Base-by-base conservation (phyloP, 2,329 filamentous ascomycete species). In the Drechslerella dactyloides region DNA sequence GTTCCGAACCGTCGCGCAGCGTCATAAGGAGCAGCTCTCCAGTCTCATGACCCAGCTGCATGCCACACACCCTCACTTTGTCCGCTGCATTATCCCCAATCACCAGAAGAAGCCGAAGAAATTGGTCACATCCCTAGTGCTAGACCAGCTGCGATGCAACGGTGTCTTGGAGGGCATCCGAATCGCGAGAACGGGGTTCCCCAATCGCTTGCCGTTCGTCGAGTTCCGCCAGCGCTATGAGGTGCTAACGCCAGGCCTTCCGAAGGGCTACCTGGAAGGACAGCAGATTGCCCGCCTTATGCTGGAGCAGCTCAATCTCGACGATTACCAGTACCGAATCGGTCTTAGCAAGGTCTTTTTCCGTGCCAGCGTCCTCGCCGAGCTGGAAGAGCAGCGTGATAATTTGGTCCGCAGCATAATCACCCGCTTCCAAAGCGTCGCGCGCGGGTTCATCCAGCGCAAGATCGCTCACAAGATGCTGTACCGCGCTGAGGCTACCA, bases 121-220 rank as follows among this genome's bases (percentile, higher is more conserved):
- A 78, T 91, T 97, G 80, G 90, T 90, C 78, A 91, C 90, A 1
- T 86, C 92, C 1, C 85, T 99, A n/a, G 96, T 99, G 1, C 84
- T 99, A 4, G 94, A 99, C 77, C 96, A 99, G 79, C 83, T 99
- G n/a, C 88, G 94, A 58, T 99, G 94, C 81, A 99, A 99, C 79
- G 94, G 94, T 89, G 94, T 99, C 1, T 84, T 99, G n/a, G 94
- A 99, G 81, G 94, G 94, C 73, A 99, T 99, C 77, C 87, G 94
- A 73, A 99, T 99, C 79, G 94, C 94, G 23, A 87, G 94, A 51
- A 99, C 96, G 3, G 94, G 94, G 23, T 99, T 99, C 79, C 94
- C 94, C 56, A 99, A 99, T 78, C 85, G 94, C 75, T 84, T 99
- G 33, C 85, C 90, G 0, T 99, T 99, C 78, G 85, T 90, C 1